A percentile compares a stretch with the other conserved stretches of the same genome.
phyloP scores from a whole-genome alignment of 1,139 yeast genomes.

The Suhomyces maxii region DNA sequence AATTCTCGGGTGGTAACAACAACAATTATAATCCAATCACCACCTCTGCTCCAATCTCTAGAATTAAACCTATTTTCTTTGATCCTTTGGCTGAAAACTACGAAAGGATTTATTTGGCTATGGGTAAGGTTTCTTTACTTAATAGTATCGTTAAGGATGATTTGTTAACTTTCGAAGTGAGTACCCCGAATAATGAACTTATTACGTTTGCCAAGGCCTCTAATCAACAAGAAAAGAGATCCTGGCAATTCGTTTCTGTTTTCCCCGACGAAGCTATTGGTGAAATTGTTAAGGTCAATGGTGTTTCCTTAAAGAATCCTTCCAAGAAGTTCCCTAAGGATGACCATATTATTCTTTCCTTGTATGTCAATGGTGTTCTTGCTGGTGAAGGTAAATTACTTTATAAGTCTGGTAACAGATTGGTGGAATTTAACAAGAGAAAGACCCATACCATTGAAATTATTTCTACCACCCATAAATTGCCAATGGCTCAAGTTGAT shows the following conservation, averaged over 20 bases:
- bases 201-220: constrained; percentile 67
- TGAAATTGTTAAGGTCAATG: constrained; percentile 61
- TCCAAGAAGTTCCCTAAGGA: constrained; percentile 39
- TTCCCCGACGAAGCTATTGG: constrained; percentile 74
- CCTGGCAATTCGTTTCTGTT: constrained; percentile 81
- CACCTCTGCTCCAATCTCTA: constrained; percentile 52
- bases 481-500: constrained; percentile 54
- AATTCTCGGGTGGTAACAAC: constrained; percentile 34
- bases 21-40: constrained; percentile 40
- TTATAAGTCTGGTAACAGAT: constrained; percentile 42
- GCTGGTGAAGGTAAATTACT: constrained; percentile 56
- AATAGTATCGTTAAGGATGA: constrained; percentile 36
- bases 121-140: constrained; percentile 51
- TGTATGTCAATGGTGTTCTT: constrained; percentile 62
- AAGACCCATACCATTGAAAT: constrained; percentile 39
- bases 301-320: constrained; percentile 43
- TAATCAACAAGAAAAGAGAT: constrained; percentile 52
- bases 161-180: constrained; percentile 50
- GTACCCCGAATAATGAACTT: constrained; percentile 47
- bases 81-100: constrained; percentile 62
- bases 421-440: constrained; percentile 44
- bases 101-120: constrained; percentile 59
- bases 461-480: constrained; percentile 31
- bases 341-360: constrained; percentile 58
- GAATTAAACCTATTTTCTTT: constrained; percentile 61